Conservation (phyloP, 352 stramenopile species). For the Aphanomyces cochlioides region DNA sequence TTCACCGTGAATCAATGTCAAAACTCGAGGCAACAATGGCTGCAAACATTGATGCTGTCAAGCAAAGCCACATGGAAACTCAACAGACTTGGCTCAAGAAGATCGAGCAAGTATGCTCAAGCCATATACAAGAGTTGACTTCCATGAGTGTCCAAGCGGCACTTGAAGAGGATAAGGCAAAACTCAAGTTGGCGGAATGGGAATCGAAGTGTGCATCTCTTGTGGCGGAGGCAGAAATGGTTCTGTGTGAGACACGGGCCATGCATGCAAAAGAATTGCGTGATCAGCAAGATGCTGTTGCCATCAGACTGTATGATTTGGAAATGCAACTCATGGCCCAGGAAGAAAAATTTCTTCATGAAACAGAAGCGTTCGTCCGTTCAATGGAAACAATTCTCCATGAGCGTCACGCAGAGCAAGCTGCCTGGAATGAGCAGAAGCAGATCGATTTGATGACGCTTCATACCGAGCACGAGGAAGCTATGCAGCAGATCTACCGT, state of each 20-base stretch:
- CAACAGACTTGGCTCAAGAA: slow-evolving; percentile 12
- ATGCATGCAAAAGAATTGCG: slow-evolving; percentile 24
- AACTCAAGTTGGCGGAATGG: slow-evolving; percentile 27
- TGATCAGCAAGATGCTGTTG: not conserved
- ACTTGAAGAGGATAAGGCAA: slow-evolving; percentile 17
- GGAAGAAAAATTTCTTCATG: slow-evolving; percentile 17
- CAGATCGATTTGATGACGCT: slow-evolving; percentile 11
- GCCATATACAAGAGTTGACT: slow-evolving; percentile 8
- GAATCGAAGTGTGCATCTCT: slow-evolving; percentile 21
- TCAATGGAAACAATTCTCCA: not conserved
- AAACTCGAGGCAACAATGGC: slow-evolving; percentile 3
- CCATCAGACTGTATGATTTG: not conserved
- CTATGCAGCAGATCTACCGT: not conserved
- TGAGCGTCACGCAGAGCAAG: slow-evolving; percentile 5
- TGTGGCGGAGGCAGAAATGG: slow-evolving; percentile 16
- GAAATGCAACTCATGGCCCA: slow-evolving; percentile 12
- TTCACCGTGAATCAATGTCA: not conserved
- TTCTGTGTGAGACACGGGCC: slow-evolving; percentile 23
- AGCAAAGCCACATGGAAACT: not conserved
- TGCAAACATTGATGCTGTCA: slow-evolving; percentile 2
- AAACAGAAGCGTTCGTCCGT: slow-evolving; percentile 15
- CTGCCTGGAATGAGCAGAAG: slow-evolving; percentile 20
- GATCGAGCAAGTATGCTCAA: not conserved
- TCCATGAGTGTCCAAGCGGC: slow-evolving; percentile 8
- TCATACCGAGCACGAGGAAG: slow-evolving; percentile 8